Conservation (phyloP, 2,329 filamentous ascomycete genomes). For the Anisogramma anomala region DNA sequence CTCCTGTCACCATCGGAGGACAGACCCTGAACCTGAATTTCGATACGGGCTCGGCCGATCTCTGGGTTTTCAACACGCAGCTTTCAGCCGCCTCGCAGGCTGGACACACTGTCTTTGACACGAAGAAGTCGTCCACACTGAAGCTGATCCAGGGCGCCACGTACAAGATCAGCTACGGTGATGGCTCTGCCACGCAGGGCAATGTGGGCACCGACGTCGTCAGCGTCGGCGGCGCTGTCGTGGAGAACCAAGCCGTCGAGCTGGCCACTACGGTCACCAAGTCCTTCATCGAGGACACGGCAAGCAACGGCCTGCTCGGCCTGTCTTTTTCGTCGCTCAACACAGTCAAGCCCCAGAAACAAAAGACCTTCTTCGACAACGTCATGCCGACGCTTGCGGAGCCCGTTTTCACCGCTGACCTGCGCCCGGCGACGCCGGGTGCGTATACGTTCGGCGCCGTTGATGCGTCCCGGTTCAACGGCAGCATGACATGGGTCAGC, state of each 20-base stretch:
- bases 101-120: conserved; percentile 36
- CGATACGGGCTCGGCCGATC: conserved; percentile 64
- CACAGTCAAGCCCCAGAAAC: conserved; percentile 47
- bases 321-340: conserved; percentile 56
- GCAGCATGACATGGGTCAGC: conserved; percentile 48
- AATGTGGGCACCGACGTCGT: conserved; percentile 58
- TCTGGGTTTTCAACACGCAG: conserved; percentile 60
- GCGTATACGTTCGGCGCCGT: conserved; percentile 66
- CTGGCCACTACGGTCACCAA: conserved; percentile 47
- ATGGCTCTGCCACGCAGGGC: conserved; percentile 51
- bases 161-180: conserved; percentile 59
- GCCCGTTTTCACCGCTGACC: conserved; percentile 60
- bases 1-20: conserved; percentile 57
- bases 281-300: conserved; percentile 47
- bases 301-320: conserved; percentile 57
- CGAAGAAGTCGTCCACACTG: conserved; percentile 26
- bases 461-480: conserved; percentile 50
- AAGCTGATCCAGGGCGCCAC: conserved; percentile 29
- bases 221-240: conserved; percentile 52
- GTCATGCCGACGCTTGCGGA: conserved; percentile 46
- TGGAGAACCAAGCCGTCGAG: conserved; percentile 53
- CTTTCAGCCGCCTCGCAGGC: conserved; percentile 33
- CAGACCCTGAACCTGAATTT: conserved; percentile 60
- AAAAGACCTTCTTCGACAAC: conserved; percentile 68
- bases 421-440: conserved; percentile 48